Conservation (phyloP, 179 eudicot species). For the Nepenthes alata region DNA sequence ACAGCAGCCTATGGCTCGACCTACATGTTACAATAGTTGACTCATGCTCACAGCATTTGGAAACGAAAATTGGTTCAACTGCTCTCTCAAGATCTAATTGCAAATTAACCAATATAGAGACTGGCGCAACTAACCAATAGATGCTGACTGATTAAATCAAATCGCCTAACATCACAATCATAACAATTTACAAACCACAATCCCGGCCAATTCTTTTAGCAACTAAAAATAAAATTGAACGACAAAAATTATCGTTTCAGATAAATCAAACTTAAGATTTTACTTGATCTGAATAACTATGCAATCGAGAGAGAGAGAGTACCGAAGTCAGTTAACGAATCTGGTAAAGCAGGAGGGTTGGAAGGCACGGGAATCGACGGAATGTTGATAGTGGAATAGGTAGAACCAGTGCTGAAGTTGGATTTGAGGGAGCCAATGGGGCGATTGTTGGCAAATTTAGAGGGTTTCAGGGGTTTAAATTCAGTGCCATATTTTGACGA, state of each 20-base stretch:
- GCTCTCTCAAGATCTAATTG: no score
- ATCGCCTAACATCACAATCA: no score
- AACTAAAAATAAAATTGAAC: not conserved
- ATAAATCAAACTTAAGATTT: not conserved
- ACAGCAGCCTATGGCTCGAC: no score
- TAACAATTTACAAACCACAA: no score
- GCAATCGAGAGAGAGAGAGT: conserved; percentile 1
- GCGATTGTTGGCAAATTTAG: not conserved
- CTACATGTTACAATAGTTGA: no score
- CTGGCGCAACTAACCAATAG: no score
- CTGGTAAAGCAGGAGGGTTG: conserved; percentile 6
- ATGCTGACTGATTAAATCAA: no score
- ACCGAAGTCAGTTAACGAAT: conserved; percentile 17
- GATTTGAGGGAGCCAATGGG: conserved; percentile 11
- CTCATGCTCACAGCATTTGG: no score
- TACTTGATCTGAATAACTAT: not conserved
- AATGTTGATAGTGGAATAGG: conserved; percentile 4
- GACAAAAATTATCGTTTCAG: conserved; percentile 12
- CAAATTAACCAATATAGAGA: no score
- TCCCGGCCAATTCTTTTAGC: no score
- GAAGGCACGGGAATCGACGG: conserved; percentile 4
- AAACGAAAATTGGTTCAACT: no score
- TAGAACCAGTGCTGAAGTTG: conserved; percentile 21
- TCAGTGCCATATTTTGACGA: conserved; percentile 7
- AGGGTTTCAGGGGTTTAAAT: conserved; percentile 9